Evolutionary conservation across 169 alveolate genomes (phyloP), one percentile per base, ranked within the genome.

Genomic region (Plasmodium reichenowi): DNA sequence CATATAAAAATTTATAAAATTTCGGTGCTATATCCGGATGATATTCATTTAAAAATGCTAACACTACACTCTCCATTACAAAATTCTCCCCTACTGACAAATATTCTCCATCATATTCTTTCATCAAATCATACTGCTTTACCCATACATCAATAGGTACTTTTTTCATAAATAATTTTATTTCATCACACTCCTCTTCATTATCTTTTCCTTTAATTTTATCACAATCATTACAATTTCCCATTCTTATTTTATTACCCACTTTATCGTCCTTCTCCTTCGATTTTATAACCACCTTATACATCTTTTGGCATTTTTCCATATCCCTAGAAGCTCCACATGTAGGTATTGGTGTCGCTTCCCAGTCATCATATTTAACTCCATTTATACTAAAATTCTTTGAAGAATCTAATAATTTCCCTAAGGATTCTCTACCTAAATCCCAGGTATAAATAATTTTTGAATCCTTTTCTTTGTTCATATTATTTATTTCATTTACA

Each of bases 81-180:
- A 93, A 94, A 59, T 94, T 94, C 17, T 94, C 96, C 12, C 96
- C 96, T 78, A 93, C 96, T 9, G 95, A 91, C 45, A 94, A 88
- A 60, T 89, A 94, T 48, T 86, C 92, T 2, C 96, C 96, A 29
- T 93, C 93, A 85, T 86, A 94, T 47, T 91, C 74, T 68, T 75
- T 92, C 67, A 88, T 88, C 71, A 86, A 71, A 63, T 76, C 85
- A 92, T 91, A 93, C 52, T 94, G 96, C 56, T 93, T 86, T 38
- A 80, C 54, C 96, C 96, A 94, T 54, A 93, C 92, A 22, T 85
- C 64, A 15, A 90, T 78, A 26, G 96, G 96, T 20, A 94, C 68
- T 66, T 90, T 92, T 70, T 94, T 94, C 10, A 94, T 56, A 78
- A 94, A 94, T 5, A 94, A 15, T 62, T 74, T 74, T 13, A 74